Evolutionary conservation across 495 filamentous ascomycete species (phyloP).

Genomic region (Daldinia grandis): DNA sequence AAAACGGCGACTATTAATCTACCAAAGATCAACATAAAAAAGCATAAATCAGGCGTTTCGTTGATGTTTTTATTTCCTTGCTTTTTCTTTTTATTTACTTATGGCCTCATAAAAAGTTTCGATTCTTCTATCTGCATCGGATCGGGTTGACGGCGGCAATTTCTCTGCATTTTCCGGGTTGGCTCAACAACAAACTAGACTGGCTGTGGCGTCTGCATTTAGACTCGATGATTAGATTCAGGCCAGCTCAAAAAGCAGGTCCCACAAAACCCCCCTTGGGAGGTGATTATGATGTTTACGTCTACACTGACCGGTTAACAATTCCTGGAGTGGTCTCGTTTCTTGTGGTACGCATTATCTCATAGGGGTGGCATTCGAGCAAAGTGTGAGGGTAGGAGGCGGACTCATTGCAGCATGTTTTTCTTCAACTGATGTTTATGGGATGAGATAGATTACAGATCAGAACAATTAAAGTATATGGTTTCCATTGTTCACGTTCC

Average conservation of each 20-base stretch:
- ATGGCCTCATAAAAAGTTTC: conserved; percentile 44
- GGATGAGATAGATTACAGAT: conserved; percentile 39
- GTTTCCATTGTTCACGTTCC: neutral
- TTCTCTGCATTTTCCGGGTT: conserved; percentile 55
- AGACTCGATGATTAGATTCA: conserved; percentile 49
- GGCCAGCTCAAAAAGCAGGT: conserved; percentile 37
- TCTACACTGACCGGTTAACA: conserved; percentile 36
- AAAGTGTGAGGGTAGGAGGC: conserved; percentile 30
- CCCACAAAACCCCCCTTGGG: conserved; percentile 32
- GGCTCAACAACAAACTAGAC: conserved; percentile 55
- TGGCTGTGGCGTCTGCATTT: conserved; percentile 49
- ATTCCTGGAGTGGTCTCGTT: conserved; percentile 40
- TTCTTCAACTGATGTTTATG: conserved; percentile 23
- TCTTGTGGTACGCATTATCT: conserved; percentile 40
- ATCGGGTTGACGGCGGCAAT: conserved; percentile 55
- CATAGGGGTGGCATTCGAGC: conserved; percentile 43
- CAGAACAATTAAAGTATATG: conserved; percentile 41
- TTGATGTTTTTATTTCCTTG: conserved; percentile 28
- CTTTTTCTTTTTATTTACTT: neutral
- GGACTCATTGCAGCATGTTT: conserved; percentile 38
- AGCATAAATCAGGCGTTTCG: conserved; percentile 36
- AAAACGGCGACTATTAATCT: conserved; percentile 20
- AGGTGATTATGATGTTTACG: conserved; percentile 47
- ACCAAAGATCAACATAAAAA: conserved; percentile 30
- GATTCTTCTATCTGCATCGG: conserved; percentile 51